Evolutionary conservation across 768 basidiomycete species (phyloP).

Genomic region (Asterophora lycoperdoides): DNA sequence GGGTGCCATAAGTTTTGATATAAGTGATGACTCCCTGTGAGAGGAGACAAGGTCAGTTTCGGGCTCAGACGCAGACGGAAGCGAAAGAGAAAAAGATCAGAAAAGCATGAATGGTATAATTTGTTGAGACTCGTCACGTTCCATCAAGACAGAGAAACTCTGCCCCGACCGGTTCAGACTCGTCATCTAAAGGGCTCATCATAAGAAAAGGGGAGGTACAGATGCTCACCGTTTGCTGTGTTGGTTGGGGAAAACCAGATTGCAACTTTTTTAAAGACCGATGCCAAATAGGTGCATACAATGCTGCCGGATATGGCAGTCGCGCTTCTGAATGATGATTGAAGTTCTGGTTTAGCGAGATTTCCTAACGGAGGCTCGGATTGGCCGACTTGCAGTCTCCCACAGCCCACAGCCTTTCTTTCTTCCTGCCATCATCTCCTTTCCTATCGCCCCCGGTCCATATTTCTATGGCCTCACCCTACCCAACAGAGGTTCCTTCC

Average conservation of each 20-base stretch:
- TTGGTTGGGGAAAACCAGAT: conserved; percentile 11
- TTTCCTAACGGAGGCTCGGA: conserved; percentile 24
- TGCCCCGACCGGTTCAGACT: conserved; percentile 65
- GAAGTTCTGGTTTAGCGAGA: conserved; percentile 6
- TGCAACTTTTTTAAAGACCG: conserved; percentile 14
- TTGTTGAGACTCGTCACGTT: conserved; percentile 60
- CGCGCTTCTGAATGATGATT: conserved; percentile 3
- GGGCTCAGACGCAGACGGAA: conserved; percentile 11
- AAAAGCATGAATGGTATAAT: conserved; percentile 91
- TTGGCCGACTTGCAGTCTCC: conserved; percentile 17
- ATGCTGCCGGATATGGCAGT: conserved; percentile 14
- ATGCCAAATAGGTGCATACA: conserved; percentile 26
- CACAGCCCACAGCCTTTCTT: conserved; percentile 11
- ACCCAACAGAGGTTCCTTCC: conserved; percentile 24
- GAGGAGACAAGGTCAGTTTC: conserved; percentile 15
- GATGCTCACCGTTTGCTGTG: conserved; percentile 19
- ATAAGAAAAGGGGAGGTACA: conserved; percentile 16
- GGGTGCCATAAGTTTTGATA: conserved; percentile 33
- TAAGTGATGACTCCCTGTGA: conserved; percentile 14
- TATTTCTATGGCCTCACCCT: conserved; percentile 21
- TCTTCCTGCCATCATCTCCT: conserved; percentile 24
- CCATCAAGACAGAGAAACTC: conserved; percentile 55
- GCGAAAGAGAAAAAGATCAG: conserved; percentile 50
- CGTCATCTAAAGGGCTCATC: conserved; percentile 59
- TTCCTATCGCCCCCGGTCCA: conserved; percentile 16